Percentiles rank a stretch among this genome's conserved stretches.
Conservation (phyloP, 768 basidiomycete species). For the Boletus fagicola region DNA sequence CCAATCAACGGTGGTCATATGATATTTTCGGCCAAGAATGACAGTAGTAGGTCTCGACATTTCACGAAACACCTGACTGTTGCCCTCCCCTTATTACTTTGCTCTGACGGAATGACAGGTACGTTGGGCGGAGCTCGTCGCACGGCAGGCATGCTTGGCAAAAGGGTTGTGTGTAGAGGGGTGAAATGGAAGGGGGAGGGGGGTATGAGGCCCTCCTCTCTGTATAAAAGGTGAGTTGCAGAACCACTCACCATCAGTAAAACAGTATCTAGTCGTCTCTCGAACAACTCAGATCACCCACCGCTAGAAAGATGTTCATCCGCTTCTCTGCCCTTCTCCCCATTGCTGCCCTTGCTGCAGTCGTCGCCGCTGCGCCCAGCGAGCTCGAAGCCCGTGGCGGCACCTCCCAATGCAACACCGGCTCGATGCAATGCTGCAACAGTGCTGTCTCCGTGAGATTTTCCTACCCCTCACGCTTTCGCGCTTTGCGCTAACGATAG, state of each 20-base stretch:
- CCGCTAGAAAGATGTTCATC: slow-evolving; percentile 5
- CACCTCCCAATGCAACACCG: slow-evolving; percentile 7
- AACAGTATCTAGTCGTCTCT: not conserved
- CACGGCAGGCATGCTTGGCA: not conserved
- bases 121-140: not conserved
- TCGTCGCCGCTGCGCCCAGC: slow-evolving; percentile 2
- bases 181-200: not conserved
- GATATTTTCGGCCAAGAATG: not conserved
- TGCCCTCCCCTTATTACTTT: too few species aligned
- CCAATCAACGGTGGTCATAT: not conserved
- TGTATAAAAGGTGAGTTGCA: not conserved
- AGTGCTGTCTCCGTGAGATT: not conserved
- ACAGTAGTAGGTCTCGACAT: not conserved
- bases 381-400: not conserved
- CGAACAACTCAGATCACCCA: not conserved
- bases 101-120: not conserved
- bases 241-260: not conserved
- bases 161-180: too few species aligned
- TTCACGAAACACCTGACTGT: not conserved
- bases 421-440: slow-evolving; percentile 6
- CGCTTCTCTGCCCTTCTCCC: slow-evolving; percentile 8
- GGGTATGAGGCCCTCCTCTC: too few species aligned
- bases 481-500: not conserved
- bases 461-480: too few species aligned
- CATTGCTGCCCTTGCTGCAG: slow-evolving; percentile 6